Percentiles rank a stretch among this genome's conserved stretches.
These are phyloP conservation scores for Parathielavia appendiculata DNA, from an alignment of 495 filamentous ascomycete species.

Conservation along the genomic window DNA sequence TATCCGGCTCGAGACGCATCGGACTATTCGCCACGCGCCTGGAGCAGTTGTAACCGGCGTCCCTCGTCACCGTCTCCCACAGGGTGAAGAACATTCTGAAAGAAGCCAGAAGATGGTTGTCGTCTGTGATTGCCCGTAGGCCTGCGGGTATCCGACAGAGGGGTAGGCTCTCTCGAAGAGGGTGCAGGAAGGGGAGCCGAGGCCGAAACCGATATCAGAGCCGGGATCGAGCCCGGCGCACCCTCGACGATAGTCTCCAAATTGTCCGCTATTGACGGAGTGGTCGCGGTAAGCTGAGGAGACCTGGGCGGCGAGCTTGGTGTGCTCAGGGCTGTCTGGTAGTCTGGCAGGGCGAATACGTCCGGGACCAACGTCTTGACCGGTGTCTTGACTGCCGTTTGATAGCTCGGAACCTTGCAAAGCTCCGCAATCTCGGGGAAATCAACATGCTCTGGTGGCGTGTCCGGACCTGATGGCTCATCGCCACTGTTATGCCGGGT, in stretches of 20 bases:
- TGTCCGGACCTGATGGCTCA: slow-evolving; percentile 18
- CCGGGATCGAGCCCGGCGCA: slow-evolving; percentile 12
- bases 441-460: slow-evolving; percentile 56
- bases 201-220: background rate
- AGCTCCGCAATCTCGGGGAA: slow-evolving; percentile 58
- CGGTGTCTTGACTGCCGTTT: slow-evolving; percentile 62
- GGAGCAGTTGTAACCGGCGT: slow-evolving; percentile 27
- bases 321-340: slow-evolving; percentile 39
- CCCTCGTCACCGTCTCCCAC: slow-evolving; percentile 25
- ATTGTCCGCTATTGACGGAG: slow-evolving; percentile 20
- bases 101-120: slow-evolving; percentile 19
- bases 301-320: slow-evolving; percentile 18
- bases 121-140: slow-evolving; percentile 18
- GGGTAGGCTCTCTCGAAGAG: slow-evolving; percentile 3
- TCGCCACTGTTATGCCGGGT: slow-evolving; percentile 63
- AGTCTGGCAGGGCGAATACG: slow-evolving; percentile 36
- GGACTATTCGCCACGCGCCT: slow-evolving; percentile 26
- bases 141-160: slow-evolving; percentile 6
- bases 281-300: slow-evolving; percentile 12
- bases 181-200: background rate
- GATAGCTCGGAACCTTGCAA: slow-evolving; percentile 74
- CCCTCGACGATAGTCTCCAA: slow-evolving; percentile 32
- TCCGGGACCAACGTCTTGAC: slow-evolving; percentile 39
- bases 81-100: slow-evolving; percentile 15
- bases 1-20: background rate